Base-by-base conservation (phyloP, 768 basidiomycete species). In the Clavulina sp. region DNA sequence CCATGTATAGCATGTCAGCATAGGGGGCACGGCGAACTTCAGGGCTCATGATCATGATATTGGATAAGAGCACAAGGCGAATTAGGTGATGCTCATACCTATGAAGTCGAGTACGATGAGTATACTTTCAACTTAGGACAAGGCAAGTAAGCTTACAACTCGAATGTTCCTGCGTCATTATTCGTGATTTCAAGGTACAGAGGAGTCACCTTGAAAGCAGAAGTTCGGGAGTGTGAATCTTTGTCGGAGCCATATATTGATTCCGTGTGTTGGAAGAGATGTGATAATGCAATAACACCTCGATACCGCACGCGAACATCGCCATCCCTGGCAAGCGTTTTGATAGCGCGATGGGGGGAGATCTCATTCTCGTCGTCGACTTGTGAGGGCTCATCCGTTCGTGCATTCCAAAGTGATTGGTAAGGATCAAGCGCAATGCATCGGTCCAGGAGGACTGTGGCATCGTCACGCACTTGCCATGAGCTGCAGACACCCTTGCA, bases 231-330 rank as follows among this genome's bases (percentile, higher is more conserved):
- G 34, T 38, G 34, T 38, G 9, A 7, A 7, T 38, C 34, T 38
- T 28, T 38, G 9, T 9, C 34, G 34, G 34, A 38, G 34, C 34
- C 34, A 9, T 38, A 9, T 9, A 9, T 9, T 19, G 34, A 38
- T 9, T 38, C 34, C 19, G 34, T 13, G 9, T 24, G 26, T 24
- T 16, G 16, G 57, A 85, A 78, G 24, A 84, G 61, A 5, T 69
- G 69, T 29, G 78, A 73, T 49, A 70, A 77, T n/a, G 74, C 63
- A 13, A 70, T 66, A 1, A 81, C 81, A 1, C 73, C 74, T 29
- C 84, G 78, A 60, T 89, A 83, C 16, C 93, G 78, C 43, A 95
- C 82, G 30, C 89, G 76, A 19, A 84, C 77, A 60, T 97, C 92
- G 36, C 68, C 64, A 63, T 97, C 84, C n/a, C 64, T 60, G 21